A percentile compares a stretch with the other conserved stretches of the same genome.
Evolutionary conservation across 371 early-diverging fungal genomes (phyloP).

Genomic region (Vairimorpha necatrix): DNA sequence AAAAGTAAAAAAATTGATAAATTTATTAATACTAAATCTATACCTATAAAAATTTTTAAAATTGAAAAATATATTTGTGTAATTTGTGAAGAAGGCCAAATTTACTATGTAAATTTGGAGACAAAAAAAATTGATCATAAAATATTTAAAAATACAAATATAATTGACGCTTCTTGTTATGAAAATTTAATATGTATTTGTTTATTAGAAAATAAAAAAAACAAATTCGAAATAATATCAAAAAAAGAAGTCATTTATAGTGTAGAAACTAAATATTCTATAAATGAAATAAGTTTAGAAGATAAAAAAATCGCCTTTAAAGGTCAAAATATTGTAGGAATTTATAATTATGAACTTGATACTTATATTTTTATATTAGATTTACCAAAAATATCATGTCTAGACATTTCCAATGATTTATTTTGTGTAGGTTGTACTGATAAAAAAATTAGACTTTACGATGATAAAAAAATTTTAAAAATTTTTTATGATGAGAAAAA

Average conservation of each 20-base stretch:
- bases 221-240: conserved; percentile 12
- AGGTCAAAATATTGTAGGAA: conserved; percentile 22
- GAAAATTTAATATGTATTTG: conserved; percentile 1
- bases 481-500: conserved; percentile 38
- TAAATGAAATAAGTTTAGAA: conserved; percentile 7
- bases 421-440: conserved; percentile 45
- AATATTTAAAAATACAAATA: background rate
- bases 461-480: conserved; percentile 20
- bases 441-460: conserved; percentile 42
- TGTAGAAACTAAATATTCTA: conserved; percentile 2
- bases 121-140: background rate
- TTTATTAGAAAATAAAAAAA: background rate
- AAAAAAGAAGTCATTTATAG: conserved; percentile 25
- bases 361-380: conserved; percentile 30
- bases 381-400: conserved; percentile 37
- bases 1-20: background rate
- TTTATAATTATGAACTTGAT: conserved; percentile 29
- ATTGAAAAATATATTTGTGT: conserved; percentile 3
- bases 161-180: background rate
- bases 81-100: conserved; percentile 19
- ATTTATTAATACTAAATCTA: conserved; percentile 11
- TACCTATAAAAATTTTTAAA: conserved; percentile 20
- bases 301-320: conserved; percentile 15
- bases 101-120: background rate
- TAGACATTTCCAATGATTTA: conserved; percentile 31